A percentile compares a stretch with the other conserved stretches of the same genome.
These are phyloP conservation scores for Ailanthus altissimus DNA, from an alignment of 345 rosid species.

Conservation along the genomic window DNA sequence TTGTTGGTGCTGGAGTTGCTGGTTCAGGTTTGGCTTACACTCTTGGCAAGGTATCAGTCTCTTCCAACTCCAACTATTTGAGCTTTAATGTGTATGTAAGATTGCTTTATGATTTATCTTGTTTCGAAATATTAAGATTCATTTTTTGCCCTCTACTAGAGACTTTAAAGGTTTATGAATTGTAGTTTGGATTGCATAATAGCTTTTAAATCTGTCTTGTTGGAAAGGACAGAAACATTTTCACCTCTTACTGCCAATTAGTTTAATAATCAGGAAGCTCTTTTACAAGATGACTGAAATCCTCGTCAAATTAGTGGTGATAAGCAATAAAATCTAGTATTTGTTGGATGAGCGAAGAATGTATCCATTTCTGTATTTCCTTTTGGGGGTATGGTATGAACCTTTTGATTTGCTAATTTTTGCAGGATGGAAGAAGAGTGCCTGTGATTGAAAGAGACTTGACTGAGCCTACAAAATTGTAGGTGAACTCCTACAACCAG, in stretches of 20 bases:
- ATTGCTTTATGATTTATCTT: too few relatives aligned
- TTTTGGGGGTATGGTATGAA: neutral
- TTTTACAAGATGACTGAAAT: too few relatives aligned
- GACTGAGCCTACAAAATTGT: constrained; percentile 7
- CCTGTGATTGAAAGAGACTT: constrained; percentile 15
- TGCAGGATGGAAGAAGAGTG: neutral
- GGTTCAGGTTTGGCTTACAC: constrained; percentile 18
- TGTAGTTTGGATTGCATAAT: too few relatives aligned
- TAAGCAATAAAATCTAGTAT: too few relatives aligned
- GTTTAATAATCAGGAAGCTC: too few relatives aligned
- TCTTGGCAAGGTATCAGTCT: neutral
- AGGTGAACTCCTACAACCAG: constrained; percentile 17
- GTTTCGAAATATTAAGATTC: too few relatives aligned
- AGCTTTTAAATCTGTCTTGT: too few relatives aligned
- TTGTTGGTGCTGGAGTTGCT: constrained; percentile 8
- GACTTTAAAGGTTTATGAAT: too few relatives aligned
- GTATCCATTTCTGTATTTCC: neutral
- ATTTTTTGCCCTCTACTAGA: too few relatives aligned
- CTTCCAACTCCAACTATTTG: neutral
- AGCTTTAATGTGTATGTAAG: neutral
- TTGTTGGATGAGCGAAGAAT: neutral
- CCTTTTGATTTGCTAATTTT: neutral
- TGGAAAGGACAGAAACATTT: too few relatives aligned
- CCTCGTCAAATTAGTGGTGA: too few relatives aligned
- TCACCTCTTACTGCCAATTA: too few relatives aligned